Base-by-base conservation (phyloP, 176 grass and related monocot genomes). In the Dendrocalamus sinicus region DNA sequence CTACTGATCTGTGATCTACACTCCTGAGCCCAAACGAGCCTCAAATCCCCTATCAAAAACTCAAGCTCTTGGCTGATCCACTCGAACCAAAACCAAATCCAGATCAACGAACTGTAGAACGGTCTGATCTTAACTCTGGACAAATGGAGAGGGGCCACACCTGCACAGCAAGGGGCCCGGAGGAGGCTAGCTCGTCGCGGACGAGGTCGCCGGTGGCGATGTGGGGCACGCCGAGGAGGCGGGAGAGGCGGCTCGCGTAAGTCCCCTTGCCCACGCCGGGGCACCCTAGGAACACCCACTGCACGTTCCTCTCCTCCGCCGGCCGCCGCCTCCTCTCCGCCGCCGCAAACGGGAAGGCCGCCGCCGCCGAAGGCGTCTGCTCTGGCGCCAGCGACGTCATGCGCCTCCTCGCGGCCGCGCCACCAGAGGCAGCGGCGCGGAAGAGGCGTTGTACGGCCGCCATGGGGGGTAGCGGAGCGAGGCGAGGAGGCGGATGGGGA, bases 201-300 rank as follows among this genome's bases (percentile, higher is more conserved):
- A 99, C 93, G 44, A 94, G 96, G 82, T 99, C 93, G 1, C 96
- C 93, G n/a, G 93, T 99, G 26, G 93, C 90, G 85, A 99, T 96
- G 78, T 99, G 96, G 2, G 93, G 96, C 54, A 96, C 93, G 16
- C 89, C 92, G 23, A 99, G 86, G 67, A 99, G 76, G 43, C 91
- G 90, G 50, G 93, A 99, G 37, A 99, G 88, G 70, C 93, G 90
- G 80, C 92, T 89, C 4, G 93, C 90, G 81, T 96, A 99, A 71
- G 93, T 94, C 15, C 96, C 96, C 86, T 99, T 99, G 4, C 96
- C 93, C 6, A 96, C 96, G 41, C 96, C 92, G 1, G 96, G 96
- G 83, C 90, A 99, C 8, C 96, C 96, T 0, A 99, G 83, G 88
- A 99, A 99, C 20, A 99, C 96, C 96, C 96, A 99, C 86, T 92